Evolutionary conservation across 1,284 basidiomycete species (phyloP).

Genomic region (Tilletiopsis washingtonensis): DNA sequence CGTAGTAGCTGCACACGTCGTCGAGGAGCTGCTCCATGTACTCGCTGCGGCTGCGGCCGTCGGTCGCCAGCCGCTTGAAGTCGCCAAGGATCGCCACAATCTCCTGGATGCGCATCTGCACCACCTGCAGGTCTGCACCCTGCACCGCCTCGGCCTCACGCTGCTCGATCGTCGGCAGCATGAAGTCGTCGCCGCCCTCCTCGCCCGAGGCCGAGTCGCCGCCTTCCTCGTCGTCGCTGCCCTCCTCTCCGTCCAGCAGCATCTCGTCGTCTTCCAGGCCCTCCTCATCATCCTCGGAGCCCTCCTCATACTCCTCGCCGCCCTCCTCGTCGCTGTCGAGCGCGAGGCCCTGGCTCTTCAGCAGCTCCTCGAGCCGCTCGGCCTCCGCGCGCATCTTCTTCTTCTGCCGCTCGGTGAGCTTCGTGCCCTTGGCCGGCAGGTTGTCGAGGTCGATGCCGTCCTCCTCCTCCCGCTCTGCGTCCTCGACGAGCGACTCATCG

Average conservation of each 20-base stretch:
- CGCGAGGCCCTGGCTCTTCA: conserved; percentile 41
- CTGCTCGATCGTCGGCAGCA: conserved; percentile 72
- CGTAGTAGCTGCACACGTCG: conserved; percentile 64
- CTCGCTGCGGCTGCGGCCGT: conserved; percentile 69
- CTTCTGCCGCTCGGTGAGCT: conserved; percentile 37
- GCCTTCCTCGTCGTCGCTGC: conserved; percentile 28
- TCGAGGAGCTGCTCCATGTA: conserved; percentile 84
- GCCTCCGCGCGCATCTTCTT: conserved; percentile 44
- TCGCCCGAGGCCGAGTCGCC: conserved; percentile 14
- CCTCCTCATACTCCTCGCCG: conserved; percentile 10
- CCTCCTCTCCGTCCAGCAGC: conserved; percentile 53
- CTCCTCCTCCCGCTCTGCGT: conserved; percentile 6
- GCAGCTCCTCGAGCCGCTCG: conserved; percentile 41
- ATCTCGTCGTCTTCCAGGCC: conserved; percentile 56
- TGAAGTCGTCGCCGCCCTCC: conserved; percentile 51
- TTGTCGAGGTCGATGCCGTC: conserved; percentile 12
- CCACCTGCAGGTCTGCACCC: conserved; percentile 60
- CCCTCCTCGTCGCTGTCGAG: conserved; percentile 27
- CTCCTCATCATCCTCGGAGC: conserved; percentile 6
- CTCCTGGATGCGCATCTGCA: conserved; percentile 81
- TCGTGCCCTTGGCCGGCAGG: conserved; percentile 31
- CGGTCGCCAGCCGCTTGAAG: conserved; percentile 20
- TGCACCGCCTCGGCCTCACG: conserved; percentile 61
- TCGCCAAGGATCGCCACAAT: conserved; percentile 65
- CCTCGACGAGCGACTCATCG: conserved; percentile 14